Conservation (phyloP, 1,139 yeast genomes). For the Kodamaea plutei region DNA sequence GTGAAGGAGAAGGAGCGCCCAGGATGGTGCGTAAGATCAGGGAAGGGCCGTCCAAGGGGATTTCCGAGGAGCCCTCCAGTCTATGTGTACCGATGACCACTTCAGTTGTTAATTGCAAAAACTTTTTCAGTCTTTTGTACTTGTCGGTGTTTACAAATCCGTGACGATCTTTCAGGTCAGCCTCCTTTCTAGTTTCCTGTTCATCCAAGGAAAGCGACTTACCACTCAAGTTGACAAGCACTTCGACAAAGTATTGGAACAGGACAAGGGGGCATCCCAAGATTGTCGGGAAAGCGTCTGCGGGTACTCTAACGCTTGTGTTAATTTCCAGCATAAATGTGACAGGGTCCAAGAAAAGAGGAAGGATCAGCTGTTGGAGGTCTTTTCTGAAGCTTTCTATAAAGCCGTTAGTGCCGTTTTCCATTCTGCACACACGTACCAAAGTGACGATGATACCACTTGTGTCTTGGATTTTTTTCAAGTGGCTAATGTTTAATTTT, state of each 20-base stretch:
- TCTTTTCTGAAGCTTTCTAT: slow-evolving; percentile 83
- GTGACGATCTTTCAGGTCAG: slow-evolving; percentile 25
- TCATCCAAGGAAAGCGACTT: slow-evolving; percentile 35
- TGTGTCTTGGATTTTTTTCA: slow-evolving; percentile 66
- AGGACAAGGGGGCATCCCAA: slow-evolving; percentile 69
- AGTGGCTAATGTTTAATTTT: slow-evolving; percentile 61
- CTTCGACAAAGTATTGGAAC: slow-evolving; percentile 83
- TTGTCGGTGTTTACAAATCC: slow-evolving; percentile 74
- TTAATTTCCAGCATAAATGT: slow-evolving; percentile 56
- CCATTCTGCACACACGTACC: slow-evolving; percentile 75
- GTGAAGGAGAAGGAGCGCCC: too few species aligned
- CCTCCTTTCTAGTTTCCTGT: slow-evolving; percentile 4
- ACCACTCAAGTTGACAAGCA: slow-evolving; percentile 62
- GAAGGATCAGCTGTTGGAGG: slow-evolving; percentile 70
- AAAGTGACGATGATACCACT: slow-evolving; percentile 77
- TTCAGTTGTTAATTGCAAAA: slow-evolving; percentile 74
- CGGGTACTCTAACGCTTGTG: slow-evolving; percentile 68
- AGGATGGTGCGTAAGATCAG: too few species aligned
- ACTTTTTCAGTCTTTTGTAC: slow-evolving; percentile 68
- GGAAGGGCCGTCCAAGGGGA: too few species aligned
- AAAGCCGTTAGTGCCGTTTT: slow-evolving; percentile 58
- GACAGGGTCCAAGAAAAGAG: slow-evolving; percentile 72
- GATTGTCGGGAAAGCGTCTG: slow-evolving; percentile 84
- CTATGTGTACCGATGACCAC: slow-evolving; percentile 76
- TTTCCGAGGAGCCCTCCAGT: slow-evolving; percentile 24